Evolutionary conservation across 257 asterid species (phyloP), one percentile per base, ranked within the genome.

Genomic region (Sherardia arvensis): DNA sequence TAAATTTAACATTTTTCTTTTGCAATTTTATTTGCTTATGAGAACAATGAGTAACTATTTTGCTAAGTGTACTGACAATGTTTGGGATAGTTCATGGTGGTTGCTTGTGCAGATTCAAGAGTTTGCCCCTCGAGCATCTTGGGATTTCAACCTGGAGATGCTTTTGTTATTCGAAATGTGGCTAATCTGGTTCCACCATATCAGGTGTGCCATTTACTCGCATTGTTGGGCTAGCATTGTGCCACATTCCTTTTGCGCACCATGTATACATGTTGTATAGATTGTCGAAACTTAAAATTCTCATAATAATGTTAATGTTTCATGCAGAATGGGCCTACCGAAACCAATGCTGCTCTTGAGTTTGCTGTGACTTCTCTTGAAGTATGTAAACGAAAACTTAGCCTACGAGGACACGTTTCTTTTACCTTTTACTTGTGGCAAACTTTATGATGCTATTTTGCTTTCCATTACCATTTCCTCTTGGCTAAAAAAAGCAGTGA

Each of bases 141-240:
- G 25, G 99, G 99, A 57, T 81, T 92, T 76, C 85, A 92, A 76
- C 97, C 99, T 3, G 99, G 97, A 67, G 99, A 92, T 61, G 99
- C 99, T 21, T 92, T 92, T 77, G 76, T 82, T 53, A 78, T 90
- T n/a, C 91, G 99, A 15, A 92, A 89, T 53, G 83, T 92, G 54
- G 98, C 97, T 40, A 92, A 92, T 76, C 77, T 92, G 76, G 98
- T 92, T 55, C 98, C 98, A 58, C 89, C 93, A n/a, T 83, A 76
- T 64, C 88, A 89, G 81, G 99, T 92, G 64, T 9, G 15, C 43
- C 33, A 10, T 18, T 36, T 43, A 34, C 34, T 61, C 43, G 26
- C 30, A 18, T 38, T 40, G 10, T 15, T 30, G 59, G 11, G 66
- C 61, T 17, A 17, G 54, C 23, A 4, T 59, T 49, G 8, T 14